These are phyloP conservation scores for Chaetomiaceae sp. DNA, from an alignment of 2,329 filamentous ascomycete species.

Conservation along the genomic window DNA sequence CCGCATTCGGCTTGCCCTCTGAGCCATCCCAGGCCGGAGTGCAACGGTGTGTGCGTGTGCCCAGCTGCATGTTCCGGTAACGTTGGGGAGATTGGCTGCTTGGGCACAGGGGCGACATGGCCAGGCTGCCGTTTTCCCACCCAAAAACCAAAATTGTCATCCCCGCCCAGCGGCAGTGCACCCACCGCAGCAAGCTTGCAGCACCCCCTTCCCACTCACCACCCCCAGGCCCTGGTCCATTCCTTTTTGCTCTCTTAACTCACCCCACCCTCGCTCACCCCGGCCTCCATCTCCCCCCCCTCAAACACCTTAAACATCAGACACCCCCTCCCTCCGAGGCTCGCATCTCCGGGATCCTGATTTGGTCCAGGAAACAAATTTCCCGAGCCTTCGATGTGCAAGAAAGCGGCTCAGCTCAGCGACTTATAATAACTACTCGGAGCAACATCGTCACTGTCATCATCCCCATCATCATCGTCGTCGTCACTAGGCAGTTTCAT, in stretches of 20 bases:
- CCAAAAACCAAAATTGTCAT: conserved; percentile 16
- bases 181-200: conserved; percentile 9
- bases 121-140: conserved; percentile 23
- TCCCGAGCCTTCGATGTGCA: conserved; percentile 4
- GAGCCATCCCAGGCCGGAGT: too few species aligned
- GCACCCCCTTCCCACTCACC: background rate
- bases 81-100: conserved; percentile 4
- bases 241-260: conserved; percentile 1
- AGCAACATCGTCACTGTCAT: too few species aligned
- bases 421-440: too few species aligned
- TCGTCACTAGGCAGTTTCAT: too few species aligned
- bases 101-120: conserved; percentile 6
- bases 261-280: conserved; percentile 4
- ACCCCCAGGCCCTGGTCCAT: background rate
- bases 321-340: conserved; percentile 1
- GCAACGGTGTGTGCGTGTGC: too few species aligned
- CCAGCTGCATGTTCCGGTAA: too few species aligned
- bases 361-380: too few species aligned
- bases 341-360: conserved; percentile 3
- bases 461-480: too few species aligned
- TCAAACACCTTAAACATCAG: conserved; percentile 15
- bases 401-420: conserved; percentile 9
- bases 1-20: background rate
- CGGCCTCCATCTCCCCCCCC: background rate
- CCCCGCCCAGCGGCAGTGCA: conserved; percentile 20